Evolutionary conservation across 495 filamentous ascomycete species (phyloP).

Genomic region (Trypethelium eluteriae): DNA sequence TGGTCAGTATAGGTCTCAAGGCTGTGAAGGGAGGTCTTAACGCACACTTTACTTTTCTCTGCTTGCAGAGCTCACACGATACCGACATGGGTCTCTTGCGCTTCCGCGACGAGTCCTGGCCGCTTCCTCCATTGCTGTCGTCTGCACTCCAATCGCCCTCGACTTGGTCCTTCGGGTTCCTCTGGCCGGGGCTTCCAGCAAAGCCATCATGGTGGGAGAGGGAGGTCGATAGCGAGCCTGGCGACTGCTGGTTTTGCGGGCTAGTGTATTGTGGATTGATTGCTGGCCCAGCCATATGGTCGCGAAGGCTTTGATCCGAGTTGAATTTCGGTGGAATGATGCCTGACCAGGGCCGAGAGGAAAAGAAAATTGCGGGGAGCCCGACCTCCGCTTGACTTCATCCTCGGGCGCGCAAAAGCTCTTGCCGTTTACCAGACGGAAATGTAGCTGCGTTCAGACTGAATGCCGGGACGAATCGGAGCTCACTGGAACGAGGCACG

Average conservation of each 20-base stretch:
- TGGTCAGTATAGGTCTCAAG: slow-evolving; percentile 13
- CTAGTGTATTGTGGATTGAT: slow-evolving; percentile 9
- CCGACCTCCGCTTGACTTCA: not conserved
- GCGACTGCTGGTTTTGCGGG: slow-evolving; percentile 23
- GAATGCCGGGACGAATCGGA: not conserved
- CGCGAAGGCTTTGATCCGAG: not conserved
- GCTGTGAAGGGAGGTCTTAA: slow-evolving; percentile 32
- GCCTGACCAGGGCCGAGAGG: slow-evolving; percentile 4
- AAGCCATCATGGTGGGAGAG: slow-evolving; percentile 3
- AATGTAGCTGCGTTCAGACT: not conserved
- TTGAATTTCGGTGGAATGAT: slow-evolving; percentile 8
- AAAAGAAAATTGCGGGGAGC: slow-evolving; percentile 6
- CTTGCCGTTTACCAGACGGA: not conserved
- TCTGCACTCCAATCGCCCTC: slow-evolving; percentile 26
- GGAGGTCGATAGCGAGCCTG: slow-evolving; percentile 17
- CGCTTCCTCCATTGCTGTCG: slow-evolving; percentile 23
- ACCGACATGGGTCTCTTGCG: slow-evolving; percentile 49
- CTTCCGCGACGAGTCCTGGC: slow-evolving; percentile 41
- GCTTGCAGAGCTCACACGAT: slow-evolving; percentile 74
- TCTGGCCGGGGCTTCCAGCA: slow-evolving; percentile 13
- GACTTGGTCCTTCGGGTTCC: slow-evolving; percentile 20
- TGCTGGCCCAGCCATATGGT: not conserved
- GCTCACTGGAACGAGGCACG: not conserved
- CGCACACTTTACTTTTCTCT: slow-evolving; percentile 62
- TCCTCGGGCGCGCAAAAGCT: not conserved